Conservation (phyloP, 768 basidiomycete genomes). For the Podaxis mareebaensis region DNA sequence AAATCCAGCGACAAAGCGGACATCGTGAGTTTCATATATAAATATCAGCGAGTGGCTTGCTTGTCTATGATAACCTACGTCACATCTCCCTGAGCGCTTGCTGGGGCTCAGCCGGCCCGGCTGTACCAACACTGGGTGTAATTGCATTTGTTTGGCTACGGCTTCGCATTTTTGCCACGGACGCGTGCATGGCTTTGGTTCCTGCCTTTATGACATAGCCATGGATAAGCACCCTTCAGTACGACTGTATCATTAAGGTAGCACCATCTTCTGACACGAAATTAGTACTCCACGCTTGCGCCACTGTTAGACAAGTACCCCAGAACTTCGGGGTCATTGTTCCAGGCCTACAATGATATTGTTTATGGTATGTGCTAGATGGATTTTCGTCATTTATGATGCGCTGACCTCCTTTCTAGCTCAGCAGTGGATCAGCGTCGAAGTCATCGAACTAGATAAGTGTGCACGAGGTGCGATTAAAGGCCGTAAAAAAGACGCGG, state of each 20-base stretch:
- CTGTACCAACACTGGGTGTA: background rate
- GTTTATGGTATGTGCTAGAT: slow-evolving; percentile 46
- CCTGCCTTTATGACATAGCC: background rate
- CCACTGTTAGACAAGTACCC: slow-evolving; percentile 62
- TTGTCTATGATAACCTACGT: background rate
- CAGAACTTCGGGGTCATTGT: slow-evolving; percentile 55
- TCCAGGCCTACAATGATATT: slow-evolving; percentile 79
- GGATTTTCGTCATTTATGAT: background rate
- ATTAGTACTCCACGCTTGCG: slow-evolving; percentile 48
- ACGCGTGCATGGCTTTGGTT: background rate
- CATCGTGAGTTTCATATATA: background rate
- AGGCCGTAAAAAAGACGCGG: slow-evolving; percentile 56
- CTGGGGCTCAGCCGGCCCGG: background rate
- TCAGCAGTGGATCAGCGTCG: slow-evolving; percentile 70
- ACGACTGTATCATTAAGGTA: slow-evolving; percentile 7
- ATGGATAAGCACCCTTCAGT: slow-evolving; percentile 34
- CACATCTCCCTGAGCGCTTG: no score
- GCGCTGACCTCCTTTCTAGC: slow-evolving; percentile 38
- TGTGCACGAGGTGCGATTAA: slow-evolving; percentile 59
- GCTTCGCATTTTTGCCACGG: background rate
- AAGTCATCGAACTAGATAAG: slow-evolving; percentile 59
- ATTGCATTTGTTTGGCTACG: background rate
- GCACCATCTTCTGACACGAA: slow-evolving; percentile 5
- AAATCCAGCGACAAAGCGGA: background rate
- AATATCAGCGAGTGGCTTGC: background rate